These are phyloP conservation scores for Fusarium lateritium DNA, from an alignment of 2,329 filamentous ascomycete genomes.

Conservation along the genomic window DNA sequence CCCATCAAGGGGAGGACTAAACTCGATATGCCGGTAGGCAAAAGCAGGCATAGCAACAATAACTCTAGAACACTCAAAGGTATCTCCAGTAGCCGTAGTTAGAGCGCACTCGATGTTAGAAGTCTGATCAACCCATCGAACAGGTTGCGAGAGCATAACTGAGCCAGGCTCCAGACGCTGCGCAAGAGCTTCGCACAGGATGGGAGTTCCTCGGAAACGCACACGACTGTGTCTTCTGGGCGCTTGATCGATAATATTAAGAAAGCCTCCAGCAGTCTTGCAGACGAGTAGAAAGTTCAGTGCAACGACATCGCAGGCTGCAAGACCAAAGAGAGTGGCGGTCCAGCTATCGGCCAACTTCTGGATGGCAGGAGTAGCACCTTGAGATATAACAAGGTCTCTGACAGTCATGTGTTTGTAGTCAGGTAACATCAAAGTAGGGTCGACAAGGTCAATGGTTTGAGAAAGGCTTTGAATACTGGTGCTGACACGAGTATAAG, in stretches of 20 bases:
- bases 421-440: constrained; percentile 28
- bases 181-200: constrained; percentile 29
- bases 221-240: constrained; percentile 13
- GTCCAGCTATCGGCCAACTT: constrained; percentile 45
- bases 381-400: constrained; percentile 42
- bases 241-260: constrained; percentile 22
- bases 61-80: constrained; percentile 38
- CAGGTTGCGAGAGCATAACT: constrained; percentile 30
- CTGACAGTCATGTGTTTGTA: constrained; percentile 40
- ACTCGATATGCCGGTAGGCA: constrained; percentile 24
- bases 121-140: constrained; percentile 38
- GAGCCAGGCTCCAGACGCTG: constrained; percentile 29
- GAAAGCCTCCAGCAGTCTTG: constrained; percentile 44
- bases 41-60: constrained; percentile 33
- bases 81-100: constrained; percentile 28
- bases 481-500: constrained; percentile 31
- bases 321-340: constrained; percentile 45
- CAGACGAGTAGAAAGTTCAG: constrained; percentile 44
- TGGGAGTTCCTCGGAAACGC: constrained; percentile 8
- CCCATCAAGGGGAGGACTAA: constrained; percentile 34
- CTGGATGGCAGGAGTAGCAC: constrained; percentile 31
- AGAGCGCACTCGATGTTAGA: constrained; percentile 27
- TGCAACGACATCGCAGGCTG: constrained; percentile 35
- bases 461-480: constrained; percentile 43
- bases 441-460: constrained; percentile 37